A percentile compares a stretch with the other conserved stretches of the same genome.
These are phyloP conservation scores for Meira nashicola DNA, from an alignment of 1,284 basidiomycete species.

Conservation along the genomic window DNA sequence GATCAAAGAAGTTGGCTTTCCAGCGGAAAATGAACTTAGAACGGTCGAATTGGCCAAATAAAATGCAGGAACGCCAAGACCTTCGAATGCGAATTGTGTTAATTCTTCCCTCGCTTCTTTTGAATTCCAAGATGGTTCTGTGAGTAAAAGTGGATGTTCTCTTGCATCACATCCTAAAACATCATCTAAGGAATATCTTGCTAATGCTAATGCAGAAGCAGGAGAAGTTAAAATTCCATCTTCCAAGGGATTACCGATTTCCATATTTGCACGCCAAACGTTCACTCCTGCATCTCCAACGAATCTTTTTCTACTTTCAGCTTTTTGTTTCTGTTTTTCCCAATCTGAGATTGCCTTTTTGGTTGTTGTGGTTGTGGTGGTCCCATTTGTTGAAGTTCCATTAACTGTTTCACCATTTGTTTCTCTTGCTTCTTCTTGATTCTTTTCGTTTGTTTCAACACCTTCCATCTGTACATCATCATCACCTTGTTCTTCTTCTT, in stretches of 20 bases:
- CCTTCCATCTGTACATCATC: slow-evolving; percentile 19
- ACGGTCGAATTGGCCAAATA: slow-evolving; percentile 97
- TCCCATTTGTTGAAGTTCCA: slow-evolving; percentile 14
- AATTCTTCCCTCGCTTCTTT: slow-evolving; percentile 80
- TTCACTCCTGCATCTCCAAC: slow-evolving; percentile 86
- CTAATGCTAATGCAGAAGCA: slow-evolving; percentile 11
- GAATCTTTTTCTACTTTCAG: slow-evolving; percentile 60
- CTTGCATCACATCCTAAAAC: slow-evolving; percentile 47
- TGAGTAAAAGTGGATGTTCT: slow-evolving; percentile 87
- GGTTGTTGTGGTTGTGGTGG: slow-evolving; percentile 10
- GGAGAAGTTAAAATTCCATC: slow-evolving; percentile 64
- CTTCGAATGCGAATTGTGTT: slow-evolving; percentile 95
- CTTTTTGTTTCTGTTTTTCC: slow-evolving; percentile 20
- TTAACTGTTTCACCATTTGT: slow-evolving; percentile 14
- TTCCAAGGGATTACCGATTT: slow-evolving; percentile 75
- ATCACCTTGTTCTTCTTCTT: slow-evolving; percentile 20
- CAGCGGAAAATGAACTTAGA: slow-evolving; percentile 91
- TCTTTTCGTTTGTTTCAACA: slow-evolving; percentile 7
- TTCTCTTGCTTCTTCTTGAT: slow-evolving; percentile 10
- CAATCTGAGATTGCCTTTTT: slow-evolving; percentile 22
- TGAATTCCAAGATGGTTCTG: slow-evolving; percentile 95
- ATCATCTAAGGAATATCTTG: slow-evolving; percentile 7
- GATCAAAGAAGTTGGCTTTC: slow-evolving; percentile 90
- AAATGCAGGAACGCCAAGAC: slow-evolving; percentile 88
- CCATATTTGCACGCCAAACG: slow-evolving; percentile 84